These are phyloP conservation scores for Lactarius akahatsu DNA, from an alignment of 768 basidiomycete species.

Conservation along the genomic window DNA sequence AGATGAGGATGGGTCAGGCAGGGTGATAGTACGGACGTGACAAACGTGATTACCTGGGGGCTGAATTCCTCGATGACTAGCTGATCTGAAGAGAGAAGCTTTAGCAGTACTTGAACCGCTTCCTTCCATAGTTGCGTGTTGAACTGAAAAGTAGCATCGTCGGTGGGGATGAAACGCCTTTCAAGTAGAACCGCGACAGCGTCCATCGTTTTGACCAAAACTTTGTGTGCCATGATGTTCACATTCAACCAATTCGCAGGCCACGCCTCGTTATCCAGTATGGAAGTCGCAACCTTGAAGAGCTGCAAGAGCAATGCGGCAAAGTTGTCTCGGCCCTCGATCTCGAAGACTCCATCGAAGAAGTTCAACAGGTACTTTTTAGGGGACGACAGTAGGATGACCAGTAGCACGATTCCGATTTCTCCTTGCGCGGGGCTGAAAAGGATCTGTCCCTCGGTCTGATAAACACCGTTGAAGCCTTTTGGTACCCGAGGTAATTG, in stretches of 20 bases:
- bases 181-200: slow-evolving; percentile 76
- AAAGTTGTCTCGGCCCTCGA: slow-evolving; percentile 85
- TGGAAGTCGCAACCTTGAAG: slow-evolving; percentile 78
- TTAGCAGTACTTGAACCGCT: slow-evolving; percentile 77
- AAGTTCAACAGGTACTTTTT: slow-evolving; percentile 74
- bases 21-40: neutral
- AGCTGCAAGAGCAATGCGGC: slow-evolving; percentile 67
- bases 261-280: slow-evolving; percentile 85
- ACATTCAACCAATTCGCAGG: slow-evolving; percentile 90
- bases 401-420: slow-evolving; percentile 79
- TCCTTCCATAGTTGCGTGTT: slow-evolving; percentile 79
- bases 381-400: slow-evolving; percentile 77
- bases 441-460: slow-evolving; percentile 46
- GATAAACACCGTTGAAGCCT: slow-evolving; percentile 42
- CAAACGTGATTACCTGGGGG: slow-evolving; percentile 64
- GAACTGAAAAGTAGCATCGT: slow-evolving; percentile 63
- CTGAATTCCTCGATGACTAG: slow-evolving; percentile 93
- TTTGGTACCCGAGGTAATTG: slow-evolving; percentile 56
- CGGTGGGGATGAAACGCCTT: slow-evolving; percentile 74
- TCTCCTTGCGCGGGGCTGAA: slow-evolving; percentile 84
- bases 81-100: slow-evolving; percentile 84
- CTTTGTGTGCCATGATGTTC: slow-evolving; percentile 83
- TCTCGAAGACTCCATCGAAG: slow-evolving; percentile 76
- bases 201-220: slow-evolving; percentile 85
- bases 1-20: slow-evolving; percentile 2